Evolutionary conservation across 2,329 filamentous ascomycete genomes (phyloP), one percentile per base, ranked within the genome.

Genomic region (Fusarium temperatum): DNA sequence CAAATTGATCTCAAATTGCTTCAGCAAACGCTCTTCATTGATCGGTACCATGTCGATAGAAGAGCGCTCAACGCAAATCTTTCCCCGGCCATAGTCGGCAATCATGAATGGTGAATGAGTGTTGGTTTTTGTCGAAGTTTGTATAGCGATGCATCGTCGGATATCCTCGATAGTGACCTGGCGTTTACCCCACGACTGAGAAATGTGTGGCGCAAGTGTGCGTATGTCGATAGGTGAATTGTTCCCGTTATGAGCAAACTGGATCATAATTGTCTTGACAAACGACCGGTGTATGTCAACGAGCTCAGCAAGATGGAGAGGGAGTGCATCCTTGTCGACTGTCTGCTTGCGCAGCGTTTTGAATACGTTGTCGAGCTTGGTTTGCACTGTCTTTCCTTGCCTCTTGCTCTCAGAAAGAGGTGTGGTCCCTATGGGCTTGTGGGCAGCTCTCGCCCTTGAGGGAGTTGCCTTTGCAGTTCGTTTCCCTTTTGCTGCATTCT

Each of bases 141-240:
- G 86, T n/a, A 94, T 83, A 55, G 91, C 92, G 28, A 95, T 81
- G 71, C 91, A 89, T 69, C 89, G 86, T 70, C 90, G 89, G 54
- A 95, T 84, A 76, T 95, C 93, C 45, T 90, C 88, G 1, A 88
- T 82, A 1, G 86, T 88, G 22, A 94, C 91, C 64, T 87, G 86
- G 38, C 92, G 87, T 83, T 93, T 94, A 67, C 92, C 91, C 93
- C 93, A 95, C 42, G 91, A 85, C 72, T 90, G 88, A 18, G 92
- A 89, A 45, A 94, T 85, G 64, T 90, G 87, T 15, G 89, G 89
- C 39, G 88, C 86, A 41, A 95, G 85, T 36, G 86, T 83, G 41
- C 87, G 85, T 50, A 94, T 81, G 76, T 94, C 91, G 30, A 91
- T 88, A 0, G 93, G 91, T 0, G 89, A 85, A 53, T 86, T 84